Conservation (phyloP, 805 yeast genomes). For the Myxozyma monticola region DNA sequence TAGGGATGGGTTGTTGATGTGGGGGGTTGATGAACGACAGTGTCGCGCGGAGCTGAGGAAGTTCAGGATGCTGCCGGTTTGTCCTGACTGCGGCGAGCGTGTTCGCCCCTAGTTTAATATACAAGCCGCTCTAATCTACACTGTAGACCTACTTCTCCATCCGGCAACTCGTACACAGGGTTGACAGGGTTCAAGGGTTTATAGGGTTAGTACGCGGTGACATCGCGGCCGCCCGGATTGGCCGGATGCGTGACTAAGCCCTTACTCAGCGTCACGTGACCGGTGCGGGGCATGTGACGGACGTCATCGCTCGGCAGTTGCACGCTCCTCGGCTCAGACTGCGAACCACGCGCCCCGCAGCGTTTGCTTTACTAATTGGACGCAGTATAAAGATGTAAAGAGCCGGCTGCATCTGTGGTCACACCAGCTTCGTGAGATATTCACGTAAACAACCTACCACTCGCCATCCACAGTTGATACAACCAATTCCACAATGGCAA, state of each 20-base stretch:
- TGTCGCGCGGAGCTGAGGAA: not conserved
- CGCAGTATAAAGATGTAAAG: too few relatives aligned
- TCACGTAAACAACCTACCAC: not conserved
- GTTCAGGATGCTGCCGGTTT: constrained; percentile 2
- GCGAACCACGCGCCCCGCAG: not conserved
- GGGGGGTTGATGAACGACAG: not conserved
- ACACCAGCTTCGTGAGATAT: not conserved
- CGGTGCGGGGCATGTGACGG: constrained; percentile 13
- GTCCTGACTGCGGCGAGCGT: constrained; percentile 10
- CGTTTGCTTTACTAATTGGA: not conserved
- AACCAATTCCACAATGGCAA: constrained; percentile 4
- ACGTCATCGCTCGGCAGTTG: constrained; percentile 13
- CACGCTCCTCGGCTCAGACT: not conserved
- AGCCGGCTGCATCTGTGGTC: not conserved
- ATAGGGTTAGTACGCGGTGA: too few relatives aligned
- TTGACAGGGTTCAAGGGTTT: too few relatives aligned
- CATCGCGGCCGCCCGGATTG: too few relatives aligned
- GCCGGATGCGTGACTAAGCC: too few relatives aligned
- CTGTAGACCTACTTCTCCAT: too few relatives aligned
- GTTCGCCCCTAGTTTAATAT: too few relatives aligned
- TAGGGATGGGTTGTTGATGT: not conserved
- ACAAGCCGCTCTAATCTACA: too few relatives aligned
- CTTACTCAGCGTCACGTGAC: too few relatives aligned
- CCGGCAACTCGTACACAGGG: too few relatives aligned
- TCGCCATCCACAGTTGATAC: not conserved